phyloP scores from a whole-genome alignment of 352 stramenopile genomes.

The Aphanomyces stellatus region DNA sequence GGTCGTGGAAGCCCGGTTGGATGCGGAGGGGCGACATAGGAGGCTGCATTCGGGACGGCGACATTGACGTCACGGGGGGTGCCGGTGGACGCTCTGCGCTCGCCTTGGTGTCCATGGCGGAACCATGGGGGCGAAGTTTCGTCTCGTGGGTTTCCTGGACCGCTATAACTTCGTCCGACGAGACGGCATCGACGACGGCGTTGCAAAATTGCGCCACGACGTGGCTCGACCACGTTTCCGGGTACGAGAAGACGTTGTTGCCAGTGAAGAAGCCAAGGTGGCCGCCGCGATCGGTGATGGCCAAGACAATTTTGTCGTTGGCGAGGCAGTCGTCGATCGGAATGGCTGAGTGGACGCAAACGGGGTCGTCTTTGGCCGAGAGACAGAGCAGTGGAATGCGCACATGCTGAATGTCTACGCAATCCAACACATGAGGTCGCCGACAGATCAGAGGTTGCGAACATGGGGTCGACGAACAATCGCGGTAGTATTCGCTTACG shows the following conservation, averaged over 20 bases:
- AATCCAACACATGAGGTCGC: not conserved
- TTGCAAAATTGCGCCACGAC: conserved; percentile 20
- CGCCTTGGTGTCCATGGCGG: no score
- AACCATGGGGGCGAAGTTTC: no score
- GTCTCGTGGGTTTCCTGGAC: no score
- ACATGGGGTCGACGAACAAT: conserved; percentile 31
- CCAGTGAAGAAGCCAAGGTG: conserved; percentile 66
- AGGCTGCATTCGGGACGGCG: not conserved
- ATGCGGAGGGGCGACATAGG: not conserved
- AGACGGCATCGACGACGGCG: conserved; percentile 4
- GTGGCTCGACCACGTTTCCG: conserved; percentile 4
- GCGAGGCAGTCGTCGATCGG: conserved; percentile 26
- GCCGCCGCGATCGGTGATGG: conserved; percentile 47
- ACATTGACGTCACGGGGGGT: not conserved
- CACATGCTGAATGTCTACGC: conserved; percentile 28
- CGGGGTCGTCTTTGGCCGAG: conserved; percentile 44
- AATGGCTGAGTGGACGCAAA: conserved; percentile 31
- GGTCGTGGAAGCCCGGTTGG: not conserved
- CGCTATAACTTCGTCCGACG: no score
- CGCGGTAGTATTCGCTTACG: conserved; percentile 36
- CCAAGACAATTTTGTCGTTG: conserved; percentile 58
- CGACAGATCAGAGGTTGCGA: not conserved
- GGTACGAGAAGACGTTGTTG: not conserved
- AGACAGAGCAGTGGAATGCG: conserved; percentile 39
- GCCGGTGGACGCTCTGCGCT: no score